These are phyloP conservation scores for Paramyrothecium roridum DNA, from an alignment of 2,329 filamentous ascomycete genomes.

Conservation along the genomic window DNA sequence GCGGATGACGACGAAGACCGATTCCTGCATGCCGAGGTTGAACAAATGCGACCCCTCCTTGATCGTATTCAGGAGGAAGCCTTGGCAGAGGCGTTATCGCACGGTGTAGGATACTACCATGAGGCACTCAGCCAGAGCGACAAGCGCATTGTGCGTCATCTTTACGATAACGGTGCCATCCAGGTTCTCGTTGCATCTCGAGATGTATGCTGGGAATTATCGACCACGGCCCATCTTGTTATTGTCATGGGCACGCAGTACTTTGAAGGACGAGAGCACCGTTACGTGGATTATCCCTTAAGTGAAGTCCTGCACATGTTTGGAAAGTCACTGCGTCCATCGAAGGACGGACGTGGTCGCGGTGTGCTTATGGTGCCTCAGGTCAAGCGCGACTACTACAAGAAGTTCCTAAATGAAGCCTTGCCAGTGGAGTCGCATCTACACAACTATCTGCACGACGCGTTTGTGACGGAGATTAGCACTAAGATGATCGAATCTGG, in stretches of 20 bases:
- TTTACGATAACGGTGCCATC: conserved; percentile 85
- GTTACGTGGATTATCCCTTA: conserved; percentile 94
- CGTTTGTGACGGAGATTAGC: conserved; percentile 95
- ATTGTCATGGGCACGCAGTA: conserved; percentile 98
- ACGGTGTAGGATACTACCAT: conserved; percentile 96
- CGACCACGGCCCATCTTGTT: conserved; percentile 83
- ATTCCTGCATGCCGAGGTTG: conserved; percentile 80
- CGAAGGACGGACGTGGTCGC: conserved; percentile 75
- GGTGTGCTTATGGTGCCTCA: conserved; percentile 96
- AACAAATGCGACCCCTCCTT: conserved; percentile 79
- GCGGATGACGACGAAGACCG: conserved; percentile 90
- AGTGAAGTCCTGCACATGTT: conserved; percentile 98
- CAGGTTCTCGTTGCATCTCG: conserved; percentile 75
- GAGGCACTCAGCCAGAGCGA: conserved; percentile 87
- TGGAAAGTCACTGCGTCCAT: conserved; percentile 80
- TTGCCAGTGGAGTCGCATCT: conserved; percentile 93
- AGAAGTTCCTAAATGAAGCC: conserved; percentile 96
- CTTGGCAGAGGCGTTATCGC: conserved; percentile 82
- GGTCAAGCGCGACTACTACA: conserved; percentile 96
- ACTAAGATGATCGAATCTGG: conserved; percentile 93
- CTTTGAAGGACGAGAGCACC: conserved; percentile 93
- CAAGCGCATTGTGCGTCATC: conserved; percentile 88
- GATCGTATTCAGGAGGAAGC: conserved; percentile 82
- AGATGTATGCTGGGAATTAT: conserved; percentile 94
- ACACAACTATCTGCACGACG: conserved; percentile 87